Base-by-base conservation (phyloP, 1,139 yeast species). In the Yamadazyma siamensis region DNA sequence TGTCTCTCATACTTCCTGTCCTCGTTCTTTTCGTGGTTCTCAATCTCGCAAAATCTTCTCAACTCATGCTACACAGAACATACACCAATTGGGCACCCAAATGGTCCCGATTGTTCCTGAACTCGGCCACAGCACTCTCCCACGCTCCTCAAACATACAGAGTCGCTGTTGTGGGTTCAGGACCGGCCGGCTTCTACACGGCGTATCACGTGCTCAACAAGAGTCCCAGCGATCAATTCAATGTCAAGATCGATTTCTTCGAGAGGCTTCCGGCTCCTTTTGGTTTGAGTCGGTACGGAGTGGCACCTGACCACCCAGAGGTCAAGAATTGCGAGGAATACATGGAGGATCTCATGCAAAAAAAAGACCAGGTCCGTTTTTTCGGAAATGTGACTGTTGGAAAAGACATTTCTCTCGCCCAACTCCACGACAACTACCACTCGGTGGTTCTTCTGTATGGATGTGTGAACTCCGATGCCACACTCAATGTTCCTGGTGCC, bases 281-380 rank as follows among this genome's bases (percentile, higher is more conserved):
- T 59, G 99, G 99, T 0, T 65, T 91, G 22, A 80, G 91, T 28
- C 60, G 99, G 25, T 89, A 77, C 51, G 99, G 99, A 1, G 97
- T 91, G n/a, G 97, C 98, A 0, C 99, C 99, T 2, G 99, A 91
- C 58, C 98, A 91, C 55, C 96, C 96, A 0, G 98, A 91, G 50
- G 97, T 91, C 22, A 91, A 91, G 54, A 80, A 79, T 40, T 83
- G 94, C 49, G 88, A 87, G 53, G 94, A 84, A 15, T 80, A 88
- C 34, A 80, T 94, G 51, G 71, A 71, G 5, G 77, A 79, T 36
- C 71, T 83, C 17, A 82, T 82, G 49, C 15, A 21, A 9, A 25
- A 29, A 9, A 21, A 20, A 3, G 34, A 40, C 6, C 44, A 32
- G 31, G 85, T 84, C 37, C 56, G 79, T 28, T 91, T 82, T 49